phyloP scores from a whole-genome alignment of 306 rosid species.

The Citrullus mucosospermus region DNA sequence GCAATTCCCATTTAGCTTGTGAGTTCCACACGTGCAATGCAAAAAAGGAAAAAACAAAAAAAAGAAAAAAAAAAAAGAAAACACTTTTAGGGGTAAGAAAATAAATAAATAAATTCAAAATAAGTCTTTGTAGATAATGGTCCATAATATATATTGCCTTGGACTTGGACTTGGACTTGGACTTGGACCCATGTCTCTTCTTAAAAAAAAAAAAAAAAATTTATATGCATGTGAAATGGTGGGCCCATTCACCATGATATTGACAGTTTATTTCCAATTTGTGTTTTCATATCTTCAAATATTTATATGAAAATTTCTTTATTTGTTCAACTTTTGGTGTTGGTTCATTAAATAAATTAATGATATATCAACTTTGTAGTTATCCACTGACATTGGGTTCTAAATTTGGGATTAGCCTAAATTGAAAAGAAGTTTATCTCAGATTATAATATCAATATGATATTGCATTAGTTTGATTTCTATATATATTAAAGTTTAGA shows the following conservation, averaged over 20 bases:
- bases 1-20: constrained; percentile 17
- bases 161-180: neutral
- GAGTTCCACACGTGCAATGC: constrained; percentile 22
- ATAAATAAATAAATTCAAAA: neutral
- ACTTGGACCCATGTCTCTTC: neutral
- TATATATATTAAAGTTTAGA: neutral
- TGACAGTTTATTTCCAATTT: neutral
- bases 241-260: neutral
- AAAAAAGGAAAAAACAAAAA: neutral
- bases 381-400: neutral
- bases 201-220: neutral
- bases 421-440: neutral
- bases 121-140: neutral
- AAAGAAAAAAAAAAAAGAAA: too few species aligned
- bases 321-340: neutral
- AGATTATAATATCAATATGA: neutral
- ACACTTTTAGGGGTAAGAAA: neutral
- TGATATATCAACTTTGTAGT: neutral
- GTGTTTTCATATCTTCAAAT: neutral
- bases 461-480: neutral
- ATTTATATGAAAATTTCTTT: neutral
- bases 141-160: neutral
- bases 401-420: neutral
- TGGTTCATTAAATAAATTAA: neutral
- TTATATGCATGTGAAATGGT: neutral